Conservation (phyloP, 805 yeast genomes). For the Yamadazyma paraphyllophila region DNA sequence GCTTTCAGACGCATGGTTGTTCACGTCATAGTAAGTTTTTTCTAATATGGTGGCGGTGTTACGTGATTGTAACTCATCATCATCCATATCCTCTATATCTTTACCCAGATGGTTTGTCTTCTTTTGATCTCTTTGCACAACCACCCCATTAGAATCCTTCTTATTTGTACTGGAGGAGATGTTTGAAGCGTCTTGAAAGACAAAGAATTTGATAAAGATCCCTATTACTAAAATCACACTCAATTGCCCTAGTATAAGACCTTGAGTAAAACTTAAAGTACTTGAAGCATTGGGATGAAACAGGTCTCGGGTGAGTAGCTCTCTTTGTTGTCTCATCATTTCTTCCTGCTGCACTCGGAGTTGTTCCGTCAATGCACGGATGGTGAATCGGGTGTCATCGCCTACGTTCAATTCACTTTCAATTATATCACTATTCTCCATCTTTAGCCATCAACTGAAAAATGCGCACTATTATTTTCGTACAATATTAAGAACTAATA, state of each 20-base stretch:
- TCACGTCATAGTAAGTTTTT: conserved; percentile 89
- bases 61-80: not conserved
- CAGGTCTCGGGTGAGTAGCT: conserved; percentile 18
- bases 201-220: conserved; percentile 70
- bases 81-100: conserved; percentile 13
- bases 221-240: conserved; percentile 64
- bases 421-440: conserved; percentile 5
- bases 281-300: conserved; percentile 6
- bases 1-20: conserved; percentile 83
- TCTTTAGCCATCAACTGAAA: not conserved
- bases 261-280: conserved; percentile 73
- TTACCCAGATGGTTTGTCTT: conserved; percentile 16
- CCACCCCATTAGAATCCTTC: conserved; percentile 30
- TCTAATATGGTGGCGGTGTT: conserved; percentile 59
- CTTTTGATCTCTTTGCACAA: conserved; percentile 32
- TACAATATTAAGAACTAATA: not conserved
- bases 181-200: conserved; percentile 64
- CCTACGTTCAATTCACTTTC: not conserved
- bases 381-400: not conserved
- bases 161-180: conserved; percentile 25
- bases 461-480: not conserved
- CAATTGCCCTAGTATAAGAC: conserved; percentile 68
- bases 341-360: conserved; percentile 29
- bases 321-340: conserved; percentile 27
- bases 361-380: conserved; percentile 15